These are phyloP conservation scores for Metschnikowia lochheadii DNA, from an alignment of 805 yeast genomes.

Conservation along the genomic window DNA sequence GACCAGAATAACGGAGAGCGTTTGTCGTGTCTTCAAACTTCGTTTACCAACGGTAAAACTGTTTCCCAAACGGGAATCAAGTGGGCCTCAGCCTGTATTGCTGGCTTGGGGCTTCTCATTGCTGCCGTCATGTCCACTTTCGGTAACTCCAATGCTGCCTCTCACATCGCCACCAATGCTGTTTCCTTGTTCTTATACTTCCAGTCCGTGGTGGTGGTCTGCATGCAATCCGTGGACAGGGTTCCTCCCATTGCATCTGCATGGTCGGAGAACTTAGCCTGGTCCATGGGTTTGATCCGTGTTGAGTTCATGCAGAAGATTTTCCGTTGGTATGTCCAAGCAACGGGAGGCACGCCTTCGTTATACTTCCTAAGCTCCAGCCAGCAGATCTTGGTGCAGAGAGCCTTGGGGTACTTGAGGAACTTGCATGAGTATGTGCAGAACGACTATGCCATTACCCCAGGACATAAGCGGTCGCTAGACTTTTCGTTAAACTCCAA, in stretches of 20 bases:
- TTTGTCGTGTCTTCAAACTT: slow-evolving; percentile 73
- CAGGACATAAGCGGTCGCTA: slow-evolving; percentile 24
- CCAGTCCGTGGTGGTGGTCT: slow-evolving; percentile 79
- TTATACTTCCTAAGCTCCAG: slow-evolving; percentile 59
- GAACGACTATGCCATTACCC: slow-evolving; percentile 8
- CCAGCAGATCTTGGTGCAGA: slow-evolving; percentile 70
- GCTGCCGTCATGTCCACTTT: slow-evolving; percentile 81
- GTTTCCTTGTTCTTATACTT: slow-evolving; percentile 80
- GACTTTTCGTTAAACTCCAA: slow-evolving; percentile 48
- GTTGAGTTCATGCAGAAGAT: slow-evolving; percentile 78
- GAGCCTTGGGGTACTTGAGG: slow-evolving; percentile 41
- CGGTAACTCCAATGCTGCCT: slow-evolving; percentile 86
- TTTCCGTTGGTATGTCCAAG: slow-evolving; percentile 78
- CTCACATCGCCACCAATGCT: slow-evolving; percentile 83
- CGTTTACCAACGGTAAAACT: slow-evolving; percentile 72
- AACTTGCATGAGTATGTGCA: slow-evolving; percentile 21
- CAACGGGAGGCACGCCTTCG: slow-evolving; percentile 86
- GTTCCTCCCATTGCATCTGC: slow-evolving; percentile 91
- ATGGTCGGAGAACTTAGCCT: slow-evolving; percentile 87
- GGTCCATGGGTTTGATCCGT: slow-evolving; percentile 91
- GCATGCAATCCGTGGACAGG: slow-evolving; percentile 80
- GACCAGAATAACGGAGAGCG: slow-evolving; percentile 39
- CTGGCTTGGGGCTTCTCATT: slow-evolving; percentile 79
- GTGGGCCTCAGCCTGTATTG: slow-evolving; percentile 91
- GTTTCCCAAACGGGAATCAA: slow-evolving; percentile 66